A percentile compares a stretch with the other conserved stretches of the same genome.
phyloP scores from a whole-genome alignment of 179 eudicot species.

The Beta corolliflora region DNA sequence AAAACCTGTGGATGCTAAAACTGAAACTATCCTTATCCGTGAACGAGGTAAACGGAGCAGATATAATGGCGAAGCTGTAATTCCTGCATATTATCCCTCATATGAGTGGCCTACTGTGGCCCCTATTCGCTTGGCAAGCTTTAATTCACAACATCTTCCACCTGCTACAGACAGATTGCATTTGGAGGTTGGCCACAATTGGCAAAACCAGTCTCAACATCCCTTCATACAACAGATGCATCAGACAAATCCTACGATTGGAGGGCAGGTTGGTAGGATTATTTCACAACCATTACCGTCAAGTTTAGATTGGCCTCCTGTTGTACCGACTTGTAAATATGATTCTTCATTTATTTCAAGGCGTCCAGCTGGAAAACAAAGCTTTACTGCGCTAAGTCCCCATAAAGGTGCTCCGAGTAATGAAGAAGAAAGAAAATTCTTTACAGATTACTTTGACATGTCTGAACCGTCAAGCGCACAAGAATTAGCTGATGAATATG shows the following conservation, averaged over 20 bases:
- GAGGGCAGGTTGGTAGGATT: slow-evolving; percentile 52
- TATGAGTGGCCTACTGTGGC: slow-evolving; percentile 91
- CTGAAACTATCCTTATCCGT: slow-evolving; percentile 35
- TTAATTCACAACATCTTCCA: slow-evolving; percentile 67
- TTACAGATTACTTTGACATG: slow-evolving; percentile 60
- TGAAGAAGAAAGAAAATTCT: slow-evolving; percentile 71
- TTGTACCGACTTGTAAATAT: slow-evolving; percentile 66
- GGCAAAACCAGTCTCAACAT: slow-evolving; percentile 65
- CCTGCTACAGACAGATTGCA: slow-evolving; percentile 93
- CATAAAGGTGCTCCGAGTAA: slow-evolving; percentile 41
- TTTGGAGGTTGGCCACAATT: slow-evolving; percentile 88
- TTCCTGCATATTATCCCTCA: slow-evolving; percentile 60
- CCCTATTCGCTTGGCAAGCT: slow-evolving; percentile 61
- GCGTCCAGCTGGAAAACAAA: slow-evolving; percentile 57
- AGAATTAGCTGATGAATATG: slow-evolving; percentile 73
- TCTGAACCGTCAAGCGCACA: slow-evolving; percentile 58
- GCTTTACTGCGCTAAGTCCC: slow-evolving; percentile 50
- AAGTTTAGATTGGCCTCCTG: slow-evolving; percentile 88
- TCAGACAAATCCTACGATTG: slow-evolving; percentile 59
- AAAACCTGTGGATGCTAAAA: slow-evolving; percentile 37
- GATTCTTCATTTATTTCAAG: slow-evolving; percentile 67
- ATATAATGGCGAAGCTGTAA: slow-evolving; percentile 41
- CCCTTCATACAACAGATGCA: slow-evolving; percentile 62
- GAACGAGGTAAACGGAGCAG: slow-evolving; percentile 44
- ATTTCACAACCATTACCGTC: slow-evolving; percentile 62